A percentile compares a stretch with the other conserved stretches of the same genome.
Evolutionary conservation across 768 basidiomycete species (phyloP).

Genomic region (Lactifluus rugatus): DNA sequence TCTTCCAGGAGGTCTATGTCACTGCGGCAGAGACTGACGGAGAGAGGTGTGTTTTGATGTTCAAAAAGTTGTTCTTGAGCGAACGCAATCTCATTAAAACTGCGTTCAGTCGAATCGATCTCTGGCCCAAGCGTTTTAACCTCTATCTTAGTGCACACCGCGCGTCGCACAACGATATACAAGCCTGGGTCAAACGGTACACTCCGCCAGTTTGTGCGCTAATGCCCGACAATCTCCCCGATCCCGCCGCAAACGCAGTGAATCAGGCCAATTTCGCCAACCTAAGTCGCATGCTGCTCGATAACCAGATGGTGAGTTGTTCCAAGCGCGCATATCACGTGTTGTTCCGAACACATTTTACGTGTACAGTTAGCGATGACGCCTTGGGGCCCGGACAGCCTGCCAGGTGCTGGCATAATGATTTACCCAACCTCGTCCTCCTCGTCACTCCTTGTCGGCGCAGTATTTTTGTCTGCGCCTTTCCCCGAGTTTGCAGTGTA

Average conservation of each 20-base stretch:
- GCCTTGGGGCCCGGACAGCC: conserved; percentile 13
- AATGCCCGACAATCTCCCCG: conserved; percentile 50
- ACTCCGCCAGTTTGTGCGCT: conserved; percentile 46
- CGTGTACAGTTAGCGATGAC: conserved; percentile 12
- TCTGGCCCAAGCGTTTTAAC: conserved; percentile 44
- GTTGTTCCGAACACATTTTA: neutral
- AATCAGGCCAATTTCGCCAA: conserved; percentile 48
- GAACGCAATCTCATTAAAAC: conserved; percentile 1
- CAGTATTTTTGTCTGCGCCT: conserved; percentile 34
- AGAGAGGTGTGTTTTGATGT: conserved; percentile 44
- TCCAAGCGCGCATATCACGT: conserved; percentile 1
- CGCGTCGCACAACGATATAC: conserved; percentile 37
- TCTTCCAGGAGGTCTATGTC: conserved; percentile 41
- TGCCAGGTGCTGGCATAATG: conserved; percentile 18
- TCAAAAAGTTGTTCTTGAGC: neutral
- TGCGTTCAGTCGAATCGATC: conserved; percentile 36
- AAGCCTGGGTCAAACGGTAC: conserved; percentile 41
- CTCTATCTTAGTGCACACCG: conserved; percentile 33
- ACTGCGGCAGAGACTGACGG: conserved; percentile 63
- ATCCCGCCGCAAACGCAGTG: conserved; percentile 37
- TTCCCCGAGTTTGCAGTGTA: conserved; percentile 32
- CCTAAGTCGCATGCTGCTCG: conserved; percentile 42
- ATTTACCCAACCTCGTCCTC: conserved; percentile 16
- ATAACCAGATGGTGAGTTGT: conserved; percentile 40
- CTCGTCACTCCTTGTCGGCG: conserved; percentile 14